Evolutionary conservation across 768 basidiomycete genomes (phyloP).

Genomic region (Candolleomyces aberdarensis): DNA sequence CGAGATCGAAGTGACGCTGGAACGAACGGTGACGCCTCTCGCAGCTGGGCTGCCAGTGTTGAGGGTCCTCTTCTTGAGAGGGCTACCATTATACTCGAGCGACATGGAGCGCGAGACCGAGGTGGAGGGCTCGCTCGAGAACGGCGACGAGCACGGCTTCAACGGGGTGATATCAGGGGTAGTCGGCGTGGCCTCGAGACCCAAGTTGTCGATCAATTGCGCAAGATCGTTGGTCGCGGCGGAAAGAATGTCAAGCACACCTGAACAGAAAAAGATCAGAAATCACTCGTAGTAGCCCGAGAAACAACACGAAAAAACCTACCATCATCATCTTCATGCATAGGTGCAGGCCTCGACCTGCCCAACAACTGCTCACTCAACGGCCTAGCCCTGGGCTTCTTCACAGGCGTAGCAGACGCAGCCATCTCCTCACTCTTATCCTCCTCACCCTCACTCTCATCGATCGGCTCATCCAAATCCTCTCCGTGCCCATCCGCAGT

Average conservation of each 20-base stretch:
- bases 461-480: conserved; percentile 14
- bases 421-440: conserved; percentile 14
- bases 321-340: conserved; percentile 58
- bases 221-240: conserved; percentile 81
- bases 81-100: conserved; percentile 29
- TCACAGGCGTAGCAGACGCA: conserved; percentile 36
- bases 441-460: conserved; percentile 13
- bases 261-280: conserved; percentile 32
- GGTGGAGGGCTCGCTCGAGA: conserved; percentile 9
- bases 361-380: conserved; percentile 62
- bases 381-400: conserved; percentile 51
- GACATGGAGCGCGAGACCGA: conserved; percentile 16
- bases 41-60: neutral
- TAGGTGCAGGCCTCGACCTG: conserved; percentile 42
- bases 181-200: conserved; percentile 73
- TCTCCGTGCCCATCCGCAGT: conserved; percentile 49
- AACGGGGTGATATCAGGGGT: conserved; percentile 47
- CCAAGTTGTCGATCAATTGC: conserved; percentile 74
- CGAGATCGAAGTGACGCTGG: conserved; percentile 35
- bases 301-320: conserved; percentile 12
- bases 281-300: neutral
- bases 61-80: conserved; percentile 24
- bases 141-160: conserved; percentile 29
- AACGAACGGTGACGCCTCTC: conserved; percentile 31
- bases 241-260: conserved; percentile 66